phyloP scores from a whole-genome alignment of 129 eudicot genomes.

The Centrapalus pauciflorus region DNA sequence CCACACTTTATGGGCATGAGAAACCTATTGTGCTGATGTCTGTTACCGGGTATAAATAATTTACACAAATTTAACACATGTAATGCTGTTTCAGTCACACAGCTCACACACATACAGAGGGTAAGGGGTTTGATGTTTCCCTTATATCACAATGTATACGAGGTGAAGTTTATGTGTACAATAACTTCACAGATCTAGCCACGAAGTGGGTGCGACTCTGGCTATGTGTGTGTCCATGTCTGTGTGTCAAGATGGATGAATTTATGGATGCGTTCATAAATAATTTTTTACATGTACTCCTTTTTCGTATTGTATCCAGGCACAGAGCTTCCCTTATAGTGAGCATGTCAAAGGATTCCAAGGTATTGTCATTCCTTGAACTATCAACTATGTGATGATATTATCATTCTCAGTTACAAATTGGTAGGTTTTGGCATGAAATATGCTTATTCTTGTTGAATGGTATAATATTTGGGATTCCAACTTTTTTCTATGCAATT shows the following conservation, averaged over 20 bases:
- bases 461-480: not conserved
- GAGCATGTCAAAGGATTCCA: slow-evolving; percentile 78
- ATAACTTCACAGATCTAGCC: too few relatives aligned
- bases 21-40: slow-evolving; percentile 63
- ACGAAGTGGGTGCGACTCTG: too few relatives aligned
- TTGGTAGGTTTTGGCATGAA: not conserved
- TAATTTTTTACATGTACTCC: not conserved
- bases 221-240: too few relatives aligned
- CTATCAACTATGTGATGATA: not conserved
- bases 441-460: not conserved
- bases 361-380: slow-evolving; percentile 39
- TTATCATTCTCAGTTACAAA: not conserved
- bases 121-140: not conserved
- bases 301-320: slow-evolving; percentile 40
- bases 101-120: not conserved
- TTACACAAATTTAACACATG: not conserved
- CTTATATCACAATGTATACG: too few relatives aligned
- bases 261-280: not conserved
- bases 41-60: slow-evolving; percentile 68
- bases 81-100: not conserved
- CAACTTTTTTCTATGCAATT: not conserved
- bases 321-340: slow-evolving; percentile 67
- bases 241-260: too few relatives aligned
- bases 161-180: too few relatives aligned
- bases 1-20: slow-evolving; percentile 82